A percentile compares a stretch with the other conserved stretches of the same genome.
These are phyloP conservation scores for Leptomonas pyrrhocoris DNA, from an alignment of 208 protist species.

Conservation along the genomic window DNA sequence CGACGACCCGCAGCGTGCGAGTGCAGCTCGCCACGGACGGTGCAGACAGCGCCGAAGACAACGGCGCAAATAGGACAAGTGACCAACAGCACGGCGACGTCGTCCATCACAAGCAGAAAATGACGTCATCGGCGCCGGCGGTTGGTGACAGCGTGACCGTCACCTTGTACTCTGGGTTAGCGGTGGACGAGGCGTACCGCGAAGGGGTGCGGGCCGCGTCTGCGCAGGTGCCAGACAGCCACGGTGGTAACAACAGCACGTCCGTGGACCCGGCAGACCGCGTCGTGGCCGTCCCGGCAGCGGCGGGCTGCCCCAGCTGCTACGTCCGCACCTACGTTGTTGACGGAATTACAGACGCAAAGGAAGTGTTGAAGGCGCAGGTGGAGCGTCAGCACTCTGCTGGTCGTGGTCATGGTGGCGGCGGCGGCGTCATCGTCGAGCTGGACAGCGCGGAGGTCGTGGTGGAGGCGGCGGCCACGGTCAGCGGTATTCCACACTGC, in stretches of 20 bases:
- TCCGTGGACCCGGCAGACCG: neutral
- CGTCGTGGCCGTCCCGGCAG: neutral
- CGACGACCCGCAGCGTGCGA: conserved; percentile 17
- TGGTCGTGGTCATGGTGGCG: too few relatives aligned
- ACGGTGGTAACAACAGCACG: neutral
- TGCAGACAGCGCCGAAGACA: neutral
- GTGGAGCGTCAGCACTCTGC: conserved; percentile 6
- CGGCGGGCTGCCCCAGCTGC: conserved; percentile 14
- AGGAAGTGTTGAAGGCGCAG: conserved; percentile 4
- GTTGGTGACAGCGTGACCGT: conserved; percentile 3
- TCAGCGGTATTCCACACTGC: conserved; percentile 67
- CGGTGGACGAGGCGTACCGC: conserved; percentile 20
- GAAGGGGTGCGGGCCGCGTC: neutral
- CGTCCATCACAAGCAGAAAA: too few relatives aligned
- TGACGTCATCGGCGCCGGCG: neutral
- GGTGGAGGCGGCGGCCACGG: conserved; percentile 52
- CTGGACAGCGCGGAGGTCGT: conserved; percentile 50
- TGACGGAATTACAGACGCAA: neutral
- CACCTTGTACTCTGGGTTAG: conserved; percentile 20
- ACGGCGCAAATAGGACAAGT: neutral
- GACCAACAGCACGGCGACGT: neutral
- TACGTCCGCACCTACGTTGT: conserved; percentile 21
- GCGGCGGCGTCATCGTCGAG: conserved; percentile 2
- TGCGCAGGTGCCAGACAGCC: neutral
- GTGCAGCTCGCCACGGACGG: neutral